Conservation (phyloP, 371 early-diverging fungal species). For the Mucor plumbeus region DNA sequence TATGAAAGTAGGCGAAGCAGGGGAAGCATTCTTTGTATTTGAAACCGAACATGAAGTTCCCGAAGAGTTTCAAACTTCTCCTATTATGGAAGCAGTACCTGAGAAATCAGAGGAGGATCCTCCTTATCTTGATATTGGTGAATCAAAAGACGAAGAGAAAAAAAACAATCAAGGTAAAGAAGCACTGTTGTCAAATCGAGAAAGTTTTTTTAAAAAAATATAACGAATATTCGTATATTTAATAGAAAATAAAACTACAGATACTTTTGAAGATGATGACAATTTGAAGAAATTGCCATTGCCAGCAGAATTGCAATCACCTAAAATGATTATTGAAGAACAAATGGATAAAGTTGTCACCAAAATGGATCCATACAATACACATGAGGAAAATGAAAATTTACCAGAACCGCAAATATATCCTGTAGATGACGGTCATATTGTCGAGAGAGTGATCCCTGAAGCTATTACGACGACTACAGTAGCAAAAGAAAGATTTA, state of each 20-base stretch:
- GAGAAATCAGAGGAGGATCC: constrained; percentile 41
- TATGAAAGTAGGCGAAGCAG: constrained; percentile 98
- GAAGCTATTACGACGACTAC: constrained; percentile 53
- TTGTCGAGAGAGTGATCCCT: constrained; percentile 47
- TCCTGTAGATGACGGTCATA: constrained; percentile 43
- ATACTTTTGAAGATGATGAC: constrained; percentile 14
- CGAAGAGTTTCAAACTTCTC: constrained; percentile 89
- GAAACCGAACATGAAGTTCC: constrained; percentile 87
- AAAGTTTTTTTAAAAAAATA: neutral
- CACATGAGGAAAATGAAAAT: constrained; percentile 10
- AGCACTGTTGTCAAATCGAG: neutral
- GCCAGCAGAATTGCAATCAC: constrained; percentile 49
- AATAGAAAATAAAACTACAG: neutral
- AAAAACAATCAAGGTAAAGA: neutral
- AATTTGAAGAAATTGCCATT: constrained; percentile 24
- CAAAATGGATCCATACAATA: constrained; percentile 37
- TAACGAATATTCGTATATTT: too few species aligned
- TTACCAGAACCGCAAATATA: constrained; percentile 30
- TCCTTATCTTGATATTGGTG: constrained; percentile 49
- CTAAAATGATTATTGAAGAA: constrained; percentile 57
- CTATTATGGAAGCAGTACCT: constrained; percentile 74
- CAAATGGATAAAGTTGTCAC: constrained; percentile 52
- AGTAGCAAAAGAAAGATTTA: constrained; percentile 50
- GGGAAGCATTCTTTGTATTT: constrained; percentile 98
- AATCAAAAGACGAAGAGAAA: constrained; percentile 30